These are phyloP conservation scores for Brassica incana DNA, from an alignment of 345 rosid species.

Conservation along the genomic window DNA sequence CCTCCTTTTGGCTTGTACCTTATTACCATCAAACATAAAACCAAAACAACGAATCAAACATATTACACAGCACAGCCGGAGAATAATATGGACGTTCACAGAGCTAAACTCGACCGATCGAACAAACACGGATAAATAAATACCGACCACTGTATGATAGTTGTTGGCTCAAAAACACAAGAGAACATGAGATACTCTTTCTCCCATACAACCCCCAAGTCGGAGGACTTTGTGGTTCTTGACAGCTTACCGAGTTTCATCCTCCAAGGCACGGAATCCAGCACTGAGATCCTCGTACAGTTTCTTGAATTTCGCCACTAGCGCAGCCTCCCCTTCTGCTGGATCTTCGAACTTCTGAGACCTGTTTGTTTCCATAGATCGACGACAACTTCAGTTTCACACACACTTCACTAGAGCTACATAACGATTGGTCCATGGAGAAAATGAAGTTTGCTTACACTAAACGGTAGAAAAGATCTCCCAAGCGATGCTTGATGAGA, in stretches of 20 bases:
- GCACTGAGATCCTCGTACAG: constrained; percentile 82
- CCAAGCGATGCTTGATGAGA: constrained; percentile 92
- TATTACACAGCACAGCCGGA: constrained; percentile 37
- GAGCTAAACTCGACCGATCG: constrained; percentile 34
- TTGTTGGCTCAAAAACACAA: constrained; percentile 37
- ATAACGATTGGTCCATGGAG: neutral
- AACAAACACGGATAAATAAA: constrained; percentile 35
- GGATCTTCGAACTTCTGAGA: constrained; percentile 99
- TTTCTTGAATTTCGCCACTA: constrained; percentile 82
- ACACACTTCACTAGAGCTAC: neutral
- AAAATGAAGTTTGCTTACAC: constrained; percentile 61
- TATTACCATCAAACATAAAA: constrained; percentile 30
- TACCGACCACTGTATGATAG: constrained; percentile 38
- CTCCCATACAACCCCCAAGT: constrained; percentile 22
- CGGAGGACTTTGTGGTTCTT: neutral
- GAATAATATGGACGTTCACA: constrained; percentile 27
- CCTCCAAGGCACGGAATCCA: constrained; percentile 96
- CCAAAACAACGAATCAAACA: constrained; percentile 32
- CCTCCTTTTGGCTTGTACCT: constrained; percentile 35
- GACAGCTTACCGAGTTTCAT: constrained; percentile 78
- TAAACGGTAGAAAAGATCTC: constrained; percentile 92
- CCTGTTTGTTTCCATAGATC: constrained; percentile 45
- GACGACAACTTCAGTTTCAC: constrained; percentile 2
- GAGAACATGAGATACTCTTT: constrained; percentile 30
- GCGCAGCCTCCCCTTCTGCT: constrained; percentile 90